Percentiles rank a stretch among this genome's conserved stretches.
Evolutionary conservation across 129 eudicot species (phyloP).

Genomic region (Flaveria robusta): DNA sequence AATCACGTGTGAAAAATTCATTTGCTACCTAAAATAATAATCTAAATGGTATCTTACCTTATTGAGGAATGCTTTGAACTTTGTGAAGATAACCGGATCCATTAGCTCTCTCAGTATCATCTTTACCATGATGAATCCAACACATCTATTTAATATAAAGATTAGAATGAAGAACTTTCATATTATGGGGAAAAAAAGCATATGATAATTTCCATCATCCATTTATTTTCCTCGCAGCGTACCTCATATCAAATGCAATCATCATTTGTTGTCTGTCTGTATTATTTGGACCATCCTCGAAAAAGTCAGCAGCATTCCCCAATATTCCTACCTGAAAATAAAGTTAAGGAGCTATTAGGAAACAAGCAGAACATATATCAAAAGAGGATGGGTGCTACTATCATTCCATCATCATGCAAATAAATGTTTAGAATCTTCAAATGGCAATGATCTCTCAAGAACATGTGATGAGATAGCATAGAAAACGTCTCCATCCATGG

Average conservation of each 20-base stretch:
- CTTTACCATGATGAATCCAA: constrained; percentile 95
- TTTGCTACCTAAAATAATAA: background rate
- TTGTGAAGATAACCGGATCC: constrained; percentile 69
- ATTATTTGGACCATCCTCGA: constrained; percentile 47
- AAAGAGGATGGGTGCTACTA: constrained; percentile 13
- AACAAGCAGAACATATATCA: constrained; percentile 7
- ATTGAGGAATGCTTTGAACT: constrained; percentile 81
- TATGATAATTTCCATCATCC: background rate
- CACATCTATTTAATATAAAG: constrained; percentile 56
- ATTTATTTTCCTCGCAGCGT: constrained; percentile 6
- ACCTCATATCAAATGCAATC: constrained; percentile 99
- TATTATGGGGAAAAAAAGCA: background rate
- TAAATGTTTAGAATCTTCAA: background rate
- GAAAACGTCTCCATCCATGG: background rate
- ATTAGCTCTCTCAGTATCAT: constrained; percentile 94
- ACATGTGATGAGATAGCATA: background rate
- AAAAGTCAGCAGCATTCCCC: constrained; percentile 93
- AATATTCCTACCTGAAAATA: constrained; percentile 76
- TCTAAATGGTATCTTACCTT: constrained; percentile 45
- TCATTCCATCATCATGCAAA: background rate
- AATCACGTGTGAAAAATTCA: background rate
- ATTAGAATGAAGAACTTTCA: constrained; percentile 14
- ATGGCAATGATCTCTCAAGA: constrained; percentile 3
- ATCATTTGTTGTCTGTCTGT: constrained; percentile 79
- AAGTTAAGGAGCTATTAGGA: constrained; percentile 23